Evolutionary conservation across 106 monocot genomes (phyloP), one percentile per base, ranked within the genome.

Genomic region (Posidonia australis): DNA sequence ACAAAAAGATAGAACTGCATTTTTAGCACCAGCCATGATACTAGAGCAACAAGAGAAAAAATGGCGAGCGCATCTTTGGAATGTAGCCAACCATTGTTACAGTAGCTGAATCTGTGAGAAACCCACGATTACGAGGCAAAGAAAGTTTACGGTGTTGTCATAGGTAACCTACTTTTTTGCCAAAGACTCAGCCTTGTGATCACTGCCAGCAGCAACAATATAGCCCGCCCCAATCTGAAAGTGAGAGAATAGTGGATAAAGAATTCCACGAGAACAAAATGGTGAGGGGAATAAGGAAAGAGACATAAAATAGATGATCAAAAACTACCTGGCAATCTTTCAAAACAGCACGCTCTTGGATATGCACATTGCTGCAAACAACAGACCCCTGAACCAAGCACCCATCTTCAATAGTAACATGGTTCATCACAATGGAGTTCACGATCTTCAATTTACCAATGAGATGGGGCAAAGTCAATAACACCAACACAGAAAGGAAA

Each of bases 401-500:
- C 20, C 90, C 90, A 71, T 96, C 96, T 77, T 96, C 90, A 55
- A 96, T 79, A 46, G 78, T 90, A 19, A 90, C 96, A 76, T 96
- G 96, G 71, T 96, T 87, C 96, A 96, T 90, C 74, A 96, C 87
- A 68, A 96, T 80, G 22, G 96, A 96, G 66, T 96, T 96, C 25
- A 87, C 76, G 71, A 96, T 90, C 96, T 96, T 72, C 45, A 62
- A n/a, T 62, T 62, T 36, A 36, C 36, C 36, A 36, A 7, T n/a
- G n/a, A n/a, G n/a, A n/a, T n/a, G n/a, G n/a, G n/a, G 17, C 28
- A 17, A 32, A 60, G 17, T 9, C 28, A 1, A 16, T 13, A 36
- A 22, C 9, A 53, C 52, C n/a, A n/a, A n/a, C n/a, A n/a, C n/a
- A n/a, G n/a, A n/a, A n/a, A n/a, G n/a, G n/a, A n/a, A n/a, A n/a